Evolutionary conservation across 805 yeast species (phyloP).

Genomic region (Barnettozyma pratensis): DNA sequence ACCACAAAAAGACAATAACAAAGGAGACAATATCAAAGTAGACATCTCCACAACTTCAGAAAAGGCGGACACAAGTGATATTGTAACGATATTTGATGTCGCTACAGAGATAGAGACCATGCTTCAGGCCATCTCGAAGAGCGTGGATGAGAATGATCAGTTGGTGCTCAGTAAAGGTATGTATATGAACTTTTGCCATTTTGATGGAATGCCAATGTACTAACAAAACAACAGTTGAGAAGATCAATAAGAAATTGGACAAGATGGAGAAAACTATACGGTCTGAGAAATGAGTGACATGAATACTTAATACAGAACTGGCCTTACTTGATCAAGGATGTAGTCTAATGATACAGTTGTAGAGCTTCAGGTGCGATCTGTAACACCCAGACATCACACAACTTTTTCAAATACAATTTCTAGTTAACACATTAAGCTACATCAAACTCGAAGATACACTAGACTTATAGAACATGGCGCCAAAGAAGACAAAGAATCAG

Average conservation of each 20-base stretch:
- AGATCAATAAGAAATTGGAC: conserved; percentile 20
- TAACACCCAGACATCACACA: not conserved
- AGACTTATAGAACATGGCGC: conserved; percentile 4
- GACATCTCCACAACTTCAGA: not conserved
- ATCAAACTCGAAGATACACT: too few species aligned
- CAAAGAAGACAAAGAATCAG: conserved; percentile 32
- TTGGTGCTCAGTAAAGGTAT: conserved; percentile 15
- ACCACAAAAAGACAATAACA: not conserved
- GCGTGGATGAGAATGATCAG: conserved; percentile 22
- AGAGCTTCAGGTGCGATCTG: not conserved
- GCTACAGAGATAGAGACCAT: conserved; percentile 26
- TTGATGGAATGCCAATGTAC: not conserved
- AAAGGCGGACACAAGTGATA: not conserved
- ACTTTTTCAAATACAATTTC: too few species aligned
- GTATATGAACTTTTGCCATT: not conserved
- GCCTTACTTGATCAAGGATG: too few species aligned
- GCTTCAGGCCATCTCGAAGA: conserved; percentile 14
- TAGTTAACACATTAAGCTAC: too few species aligned
- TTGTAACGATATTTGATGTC: conserved; percentile 28
- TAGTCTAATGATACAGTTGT: too few species aligned
- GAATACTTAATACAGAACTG: too few species aligned
- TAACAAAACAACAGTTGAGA: conserved; percentile 19
- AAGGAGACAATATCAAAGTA: too few species aligned
- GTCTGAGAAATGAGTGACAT: not conserved
- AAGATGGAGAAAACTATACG: conserved; percentile 18